Percentiles rank a stretch among this genome's conserved stretches.
These are phyloP conservation scores for Syzygium aqueum DNA, from an alignment of 345 rosid genomes.

Conservation along the genomic window DNA sequence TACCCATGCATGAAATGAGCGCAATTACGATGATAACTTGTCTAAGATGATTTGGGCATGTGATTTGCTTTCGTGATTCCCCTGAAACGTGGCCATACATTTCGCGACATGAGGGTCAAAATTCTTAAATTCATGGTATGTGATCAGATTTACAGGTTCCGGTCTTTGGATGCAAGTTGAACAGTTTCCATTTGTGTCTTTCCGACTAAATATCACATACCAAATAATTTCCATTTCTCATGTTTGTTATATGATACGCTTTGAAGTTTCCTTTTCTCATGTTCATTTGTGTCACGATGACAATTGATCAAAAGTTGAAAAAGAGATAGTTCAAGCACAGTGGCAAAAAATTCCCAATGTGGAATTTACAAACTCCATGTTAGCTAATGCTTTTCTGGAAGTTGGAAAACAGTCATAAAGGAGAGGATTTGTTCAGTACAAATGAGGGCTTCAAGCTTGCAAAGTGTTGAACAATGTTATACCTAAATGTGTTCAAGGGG, in stretches of 20 bases:
- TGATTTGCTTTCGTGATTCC: not conserved
- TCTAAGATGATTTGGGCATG: not conserved
- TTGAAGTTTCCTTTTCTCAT: not conserved
- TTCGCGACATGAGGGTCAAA: not conserved
- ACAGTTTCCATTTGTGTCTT: not conserved
- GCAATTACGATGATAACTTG: not conserved
- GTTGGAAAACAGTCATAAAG: not conserved
- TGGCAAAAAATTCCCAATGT: not conserved
- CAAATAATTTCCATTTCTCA: not conserved
- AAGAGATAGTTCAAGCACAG: not conserved
- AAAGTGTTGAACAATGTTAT: not conserved
- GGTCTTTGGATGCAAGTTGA: not conserved
- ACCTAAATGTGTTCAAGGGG: not conserved
- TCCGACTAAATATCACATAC: not conserved
- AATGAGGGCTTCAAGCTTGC: not conserved
- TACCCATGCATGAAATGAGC: not conserved
- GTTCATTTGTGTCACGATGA: not conserved
- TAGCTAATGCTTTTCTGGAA: not conserved
- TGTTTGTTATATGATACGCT: not conserved
- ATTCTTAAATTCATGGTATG: not conserved
- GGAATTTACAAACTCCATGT: not conserved
- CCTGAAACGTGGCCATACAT: not conserved
- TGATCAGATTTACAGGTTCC: not conserved
- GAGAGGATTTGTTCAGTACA: not conserved
- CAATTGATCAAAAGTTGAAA: not conserved